Conservation (phyloP, 345 rosid genomes). For the Populus pruinosa region DNA sequence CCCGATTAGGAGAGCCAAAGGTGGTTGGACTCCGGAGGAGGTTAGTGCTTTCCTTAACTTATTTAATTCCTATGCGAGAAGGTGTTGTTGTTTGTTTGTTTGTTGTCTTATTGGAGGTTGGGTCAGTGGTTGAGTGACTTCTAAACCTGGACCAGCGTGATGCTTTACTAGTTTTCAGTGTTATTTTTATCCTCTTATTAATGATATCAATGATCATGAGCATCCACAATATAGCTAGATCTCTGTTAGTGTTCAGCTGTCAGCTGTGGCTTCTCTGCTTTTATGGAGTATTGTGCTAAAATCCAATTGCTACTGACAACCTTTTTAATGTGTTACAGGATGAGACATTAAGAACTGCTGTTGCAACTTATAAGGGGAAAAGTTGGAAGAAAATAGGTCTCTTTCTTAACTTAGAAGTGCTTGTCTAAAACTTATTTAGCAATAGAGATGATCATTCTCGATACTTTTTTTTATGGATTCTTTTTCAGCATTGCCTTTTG, state of each 20-base stretch:
- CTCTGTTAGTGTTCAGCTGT: background rate
- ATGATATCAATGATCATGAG: background rate
- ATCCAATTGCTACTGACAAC: background rate
- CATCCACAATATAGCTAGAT: background rate
- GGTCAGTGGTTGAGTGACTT: background rate
- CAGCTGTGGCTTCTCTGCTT: background rate
- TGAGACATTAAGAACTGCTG: slow-evolving; percentile 80
- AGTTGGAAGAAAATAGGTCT: slow-evolving; percentile 90
- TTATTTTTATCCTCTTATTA: background rate
- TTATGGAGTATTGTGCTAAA: background rate
- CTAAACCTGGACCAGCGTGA: background rate
- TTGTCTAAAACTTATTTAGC: slow-evolving; percentile 1
- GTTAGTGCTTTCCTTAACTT: slow-evolving; percentile 29
- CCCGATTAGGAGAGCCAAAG: slow-evolving; percentile 94
- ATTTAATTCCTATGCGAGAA: background rate
- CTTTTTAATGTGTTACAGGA: slow-evolving; percentile 47
- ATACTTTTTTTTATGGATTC: background rate
- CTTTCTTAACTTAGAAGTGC: slow-evolving; percentile 14
- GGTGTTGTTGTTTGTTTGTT: background rate
- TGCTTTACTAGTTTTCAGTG: background rate
- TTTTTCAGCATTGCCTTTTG: background rate
- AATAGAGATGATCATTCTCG: background rate
- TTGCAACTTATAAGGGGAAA: slow-evolving; percentile 64
- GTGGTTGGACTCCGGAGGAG: slow-evolving; percentile 98
- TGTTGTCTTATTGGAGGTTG: background rate